Percentiles rank a stretch among this genome's conserved stretches.
Evolutionary conservation across 202 grass and related monocot genomes (phyloP).

Genomic region (Elaeis oleifera): DNA sequence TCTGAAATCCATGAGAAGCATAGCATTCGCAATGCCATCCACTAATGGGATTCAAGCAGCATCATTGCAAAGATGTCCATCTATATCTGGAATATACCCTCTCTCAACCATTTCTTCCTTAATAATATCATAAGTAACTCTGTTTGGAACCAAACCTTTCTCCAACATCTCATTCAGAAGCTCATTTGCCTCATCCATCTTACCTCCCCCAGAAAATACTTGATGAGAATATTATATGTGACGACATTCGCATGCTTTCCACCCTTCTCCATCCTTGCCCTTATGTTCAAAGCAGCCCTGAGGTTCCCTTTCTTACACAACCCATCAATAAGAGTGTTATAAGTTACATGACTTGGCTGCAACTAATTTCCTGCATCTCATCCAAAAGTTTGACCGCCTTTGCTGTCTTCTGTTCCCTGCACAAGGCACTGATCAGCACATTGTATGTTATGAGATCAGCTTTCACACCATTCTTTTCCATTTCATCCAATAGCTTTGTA

Average conservation of each 20-base stretch:
- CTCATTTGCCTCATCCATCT: slow-evolving; percentile 61
- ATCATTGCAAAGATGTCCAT: slow-evolving; percentile 36
- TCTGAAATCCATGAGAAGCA: no score
- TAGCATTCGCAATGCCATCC: no score
- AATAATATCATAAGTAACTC: slow-evolving; percentile 70
- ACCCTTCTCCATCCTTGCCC: slow-evolving; percentile 63
- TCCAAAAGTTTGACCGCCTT: slow-evolving; percentile 82
- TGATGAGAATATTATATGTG: slow-evolving; percentile 76
- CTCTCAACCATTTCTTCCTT: slow-evolving; percentile 81
- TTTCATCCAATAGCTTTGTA: slow-evolving; percentile 57
- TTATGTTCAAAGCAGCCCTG: slow-evolving; percentile 56
- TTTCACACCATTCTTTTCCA: slow-evolving; percentile 53
- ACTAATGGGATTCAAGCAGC: slow-evolving; percentile 2
- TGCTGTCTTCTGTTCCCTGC: slow-evolving; percentile 39
- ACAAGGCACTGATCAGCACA: slow-evolving; percentile 50
- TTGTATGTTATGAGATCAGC: slow-evolving; percentile 68
- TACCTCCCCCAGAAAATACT: slow-evolving; percentile 50
- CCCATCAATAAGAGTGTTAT: slow-evolving; percentile 77
- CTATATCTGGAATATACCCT: slow-evolving; percentile 70
- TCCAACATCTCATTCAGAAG: slow-evolving; percentile 87
- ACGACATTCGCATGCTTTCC: slow-evolving; percentile 61
- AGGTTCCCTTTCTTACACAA: slow-evolving; percentile 78
- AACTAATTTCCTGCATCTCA: slow-evolving; percentile 68
- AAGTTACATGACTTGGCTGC: slow-evolving; percentile 54
- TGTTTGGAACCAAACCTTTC: slow-evolving; percentile 70